A percentile compares a stretch with the other conserved stretches of the same genome.
These are phyloP conservation scores for Leptoxyphium fumago DNA, from an alignment of 2,329 filamentous ascomycete genomes.

Conservation along the genomic window DNA sequence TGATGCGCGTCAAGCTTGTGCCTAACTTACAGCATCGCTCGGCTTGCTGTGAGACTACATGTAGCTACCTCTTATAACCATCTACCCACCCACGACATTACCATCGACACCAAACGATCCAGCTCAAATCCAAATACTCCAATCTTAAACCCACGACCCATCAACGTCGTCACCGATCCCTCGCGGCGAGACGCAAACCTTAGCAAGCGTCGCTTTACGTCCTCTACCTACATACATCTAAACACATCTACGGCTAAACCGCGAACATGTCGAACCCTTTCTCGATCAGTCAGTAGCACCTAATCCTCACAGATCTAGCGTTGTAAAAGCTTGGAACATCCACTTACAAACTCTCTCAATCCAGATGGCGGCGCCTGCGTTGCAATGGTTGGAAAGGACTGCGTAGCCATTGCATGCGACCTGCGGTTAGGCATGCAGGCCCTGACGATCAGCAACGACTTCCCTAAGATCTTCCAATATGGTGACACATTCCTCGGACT, in stretches of 20 bases:
- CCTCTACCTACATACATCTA: too few species aligned
- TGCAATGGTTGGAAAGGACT: conserved; percentile 99
- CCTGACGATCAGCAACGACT: conserved; percentile 97
- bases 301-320: conserved; percentile 2
- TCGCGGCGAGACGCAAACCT: too few species aligned
- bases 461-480: conserved; percentile 98
- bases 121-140: too few species aligned
- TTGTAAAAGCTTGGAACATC: conserved; percentile 1
- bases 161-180: too few species aligned
- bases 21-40: neutral
- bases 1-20: neutral
- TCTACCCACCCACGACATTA: too few species aligned
- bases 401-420: conserved; percentile 97
- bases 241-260: neutral
- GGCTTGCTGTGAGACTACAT: too few species aligned
- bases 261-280: conserved; percentile 65
- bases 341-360: conserved; percentile 4
- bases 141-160: too few species aligned
- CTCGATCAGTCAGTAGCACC: conserved; percentile 64
- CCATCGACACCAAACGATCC: too few species aligned
- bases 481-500: conserved; percentile 90
- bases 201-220: too few species aligned
- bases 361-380: conserved; percentile 81
- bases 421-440: conserved; percentile 93
- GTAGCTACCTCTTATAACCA: too few species aligned